phyloP scores from a whole-genome alignment of 1,284 basidiomycete species.

The Trichosporon ovoides region DNA sequence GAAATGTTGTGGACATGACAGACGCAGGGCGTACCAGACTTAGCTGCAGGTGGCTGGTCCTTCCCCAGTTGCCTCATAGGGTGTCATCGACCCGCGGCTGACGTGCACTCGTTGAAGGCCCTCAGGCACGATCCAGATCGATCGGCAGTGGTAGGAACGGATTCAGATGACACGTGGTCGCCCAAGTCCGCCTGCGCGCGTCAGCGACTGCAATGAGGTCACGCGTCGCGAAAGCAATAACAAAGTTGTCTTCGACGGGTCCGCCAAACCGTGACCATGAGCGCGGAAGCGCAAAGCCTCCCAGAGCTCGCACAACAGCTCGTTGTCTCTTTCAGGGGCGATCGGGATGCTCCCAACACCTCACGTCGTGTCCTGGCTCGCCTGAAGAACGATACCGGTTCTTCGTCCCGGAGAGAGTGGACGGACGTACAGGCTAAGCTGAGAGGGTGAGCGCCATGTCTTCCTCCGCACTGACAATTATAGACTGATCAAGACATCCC shows the following conservation, averaged over 20 bases:
- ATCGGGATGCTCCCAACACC: slow-evolving; percentile 7
- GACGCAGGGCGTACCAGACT: not conserved
- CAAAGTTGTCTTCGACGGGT: not conserved
- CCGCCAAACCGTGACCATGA: not conserved
- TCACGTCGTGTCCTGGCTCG: slow-evolving; percentile 20
- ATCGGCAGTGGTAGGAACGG: not conserved
- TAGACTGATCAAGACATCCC: slow-evolving; percentile 24
- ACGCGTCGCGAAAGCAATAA: not conserved
- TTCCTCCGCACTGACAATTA: not conserved
- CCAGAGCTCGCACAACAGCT: slow-evolving; percentile 20
- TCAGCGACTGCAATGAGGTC: not conserved
- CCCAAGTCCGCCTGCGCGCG: no score
- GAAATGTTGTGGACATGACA: slow-evolving; percentile 11
- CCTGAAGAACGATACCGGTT: slow-evolving; percentile 21
- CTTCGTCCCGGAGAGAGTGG: slow-evolving; percentile 31
- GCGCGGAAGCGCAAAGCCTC: not conserved
- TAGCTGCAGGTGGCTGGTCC: slow-evolving; percentile 11
- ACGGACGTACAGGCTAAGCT: slow-evolving; percentile 22
- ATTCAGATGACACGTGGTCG: not conserved
- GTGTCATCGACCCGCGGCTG: not conserved
- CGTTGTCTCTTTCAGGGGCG: slow-evolving; percentile 13
- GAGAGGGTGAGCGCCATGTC: slow-evolving; percentile 12
- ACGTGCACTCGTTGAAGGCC: no score
- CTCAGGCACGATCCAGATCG: not conserved
- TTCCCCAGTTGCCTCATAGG: not conserved